Base-by-base conservation (phyloP, 2,329 filamentous ascomycete genomes). In the Aspergillus quadrilineatus region DNA sequence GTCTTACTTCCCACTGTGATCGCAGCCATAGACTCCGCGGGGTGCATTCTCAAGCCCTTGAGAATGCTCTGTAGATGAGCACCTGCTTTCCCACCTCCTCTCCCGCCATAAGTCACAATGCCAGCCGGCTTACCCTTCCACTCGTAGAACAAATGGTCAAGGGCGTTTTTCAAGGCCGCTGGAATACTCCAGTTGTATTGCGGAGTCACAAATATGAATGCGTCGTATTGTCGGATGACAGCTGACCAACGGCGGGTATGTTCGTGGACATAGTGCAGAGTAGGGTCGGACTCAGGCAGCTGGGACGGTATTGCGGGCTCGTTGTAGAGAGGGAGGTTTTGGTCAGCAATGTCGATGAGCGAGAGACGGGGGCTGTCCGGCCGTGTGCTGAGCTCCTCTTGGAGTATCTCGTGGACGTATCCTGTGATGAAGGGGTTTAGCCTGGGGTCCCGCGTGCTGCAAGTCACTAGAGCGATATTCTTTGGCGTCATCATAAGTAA, bases 1-100 rank as follows among this genome's bases (percentile, higher is more conserved):
- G 84, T 81, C 4, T 87, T 90, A 0, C 87, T 87, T 0, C 87
- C 88, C 0, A 91, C 91, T 64, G 68, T 63, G 51, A 63, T 67
- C 10, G 62, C 67, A 32, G 68, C 62, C 29, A 70, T 64, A 30
- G 70, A 64, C 17, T 56, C 64, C 74, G 26, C 26, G 3, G 26
- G 26, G 26, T 26, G 26, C 26, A 78, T 75, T 10, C 64, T 59
- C 34, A 77, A 45, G 0, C 69, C 75, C 9, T 62, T 60, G 37
- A 77, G 57, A 17, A 77, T 65, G 22, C 68, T 58, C 26, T 60
- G 61, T 60, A 78, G 60, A 57, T 76, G 73, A 28, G 53, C 69
- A 2, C 70, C 70, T 2, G 70, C 70, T 47, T 76, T 75, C 2
- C 56, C 67, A 0, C 76, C 75, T 1, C 76, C 76, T 28, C 68